phyloP scores from a whole-genome alignment of 2,329 filamentous ascomycete species.

The Rhynchosporium graminicola region DNA sequence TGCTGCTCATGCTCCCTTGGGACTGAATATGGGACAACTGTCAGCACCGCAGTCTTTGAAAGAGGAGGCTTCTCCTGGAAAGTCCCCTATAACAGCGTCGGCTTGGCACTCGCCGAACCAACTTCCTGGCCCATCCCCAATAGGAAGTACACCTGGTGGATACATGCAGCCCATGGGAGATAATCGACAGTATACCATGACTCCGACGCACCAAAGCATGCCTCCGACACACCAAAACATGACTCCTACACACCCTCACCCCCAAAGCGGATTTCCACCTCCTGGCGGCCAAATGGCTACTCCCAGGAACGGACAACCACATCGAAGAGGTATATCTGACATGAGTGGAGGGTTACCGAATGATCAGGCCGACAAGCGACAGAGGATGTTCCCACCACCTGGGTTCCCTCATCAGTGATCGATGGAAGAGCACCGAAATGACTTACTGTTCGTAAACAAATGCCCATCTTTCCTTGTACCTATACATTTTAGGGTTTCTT shows the following conservation, averaged over 20 bases:
- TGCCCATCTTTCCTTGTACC: slow-evolving; percentile 19
- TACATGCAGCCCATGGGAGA: slow-evolving; percentile 38
- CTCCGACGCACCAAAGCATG: too few species aligned
- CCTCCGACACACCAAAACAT: slow-evolving; percentile 18
- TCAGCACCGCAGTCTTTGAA: slow-evolving; percentile 37
- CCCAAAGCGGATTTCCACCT: slow-evolving; percentile 29
- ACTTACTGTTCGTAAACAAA: not conserved
- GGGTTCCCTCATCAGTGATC: slow-evolving; percentile 33
- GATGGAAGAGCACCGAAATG: not conserved
- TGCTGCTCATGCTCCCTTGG: slow-evolving; percentile 31
- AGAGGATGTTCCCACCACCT: slow-evolving; percentile 37
- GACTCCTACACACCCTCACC: slow-evolving; percentile 35
- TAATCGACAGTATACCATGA: slow-evolving; percentile 30
- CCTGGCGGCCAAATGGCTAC: slow-evolving; percentile 28
- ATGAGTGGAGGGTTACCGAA: slow-evolving; percentile 34
- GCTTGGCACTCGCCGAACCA: slow-evolving; percentile 41
- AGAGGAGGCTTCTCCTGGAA: slow-evolving; percentile 40
- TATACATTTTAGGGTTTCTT: slow-evolving; percentile 16
- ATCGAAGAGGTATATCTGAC: slow-evolving; percentile 39
- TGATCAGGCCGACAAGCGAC: slow-evolving; percentile 39
- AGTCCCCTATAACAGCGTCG: slow-evolving; percentile 38
- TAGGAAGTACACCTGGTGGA: slow-evolving; percentile 29
- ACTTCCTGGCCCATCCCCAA: slow-evolving; percentile 37
- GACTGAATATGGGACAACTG: slow-evolving; percentile 38
- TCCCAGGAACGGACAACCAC: slow-evolving; percentile 28